Evolutionary conservation across 73 alveolate genomes (phyloP), one percentile per base, ranked within the genome.

Genomic region (Stentor coeruleus): DNA sequence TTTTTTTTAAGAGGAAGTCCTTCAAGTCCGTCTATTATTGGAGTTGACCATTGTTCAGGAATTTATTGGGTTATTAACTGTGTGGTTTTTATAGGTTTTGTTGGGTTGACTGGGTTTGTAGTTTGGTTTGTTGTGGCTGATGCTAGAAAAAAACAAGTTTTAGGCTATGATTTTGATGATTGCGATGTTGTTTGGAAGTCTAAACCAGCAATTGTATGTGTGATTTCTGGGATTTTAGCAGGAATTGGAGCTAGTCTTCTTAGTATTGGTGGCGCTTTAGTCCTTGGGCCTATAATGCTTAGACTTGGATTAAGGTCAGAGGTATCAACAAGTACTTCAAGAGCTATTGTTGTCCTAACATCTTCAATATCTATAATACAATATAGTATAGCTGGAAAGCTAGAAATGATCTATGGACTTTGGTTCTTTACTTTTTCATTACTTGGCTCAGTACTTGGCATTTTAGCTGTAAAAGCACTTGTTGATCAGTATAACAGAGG

Each of bases 251-350:
- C 87, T 35, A 88, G 89, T 35, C 35, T 66, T 41, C 85, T 82
- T 31, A 84, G 89, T 20, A 82, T 82, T 3, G 89, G 89, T 37
- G 89, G 89, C 31, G 89, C 88, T n/a, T 35, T 82, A 11, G 40
- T 82, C 28, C 73, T 82, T 75, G 41, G 57, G 15, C 89, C 89
- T 35, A 49, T 82, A 31, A 38, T 82, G 81, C 38, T 82, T 26
- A 49, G 76, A 60, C 39, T 82, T 39, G 87, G 87, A 35, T 20
- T 60, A 14, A 59, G 72, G 39, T 81, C 89, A 4, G 49, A 74
- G 57, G 87, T 82, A n/a, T 57, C 88, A 20, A 39, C 88, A 2
- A 31, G 88, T 26, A 60, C 87, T 66, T 82, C 89, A n/a, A 76
- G 39, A 38, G 33, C 76, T 3, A 37, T 82, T 38, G 33, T 75